Conservation (phyloP, 371 early-diverging fungal species). For the Sanchytrium tribonematis region DNA sequence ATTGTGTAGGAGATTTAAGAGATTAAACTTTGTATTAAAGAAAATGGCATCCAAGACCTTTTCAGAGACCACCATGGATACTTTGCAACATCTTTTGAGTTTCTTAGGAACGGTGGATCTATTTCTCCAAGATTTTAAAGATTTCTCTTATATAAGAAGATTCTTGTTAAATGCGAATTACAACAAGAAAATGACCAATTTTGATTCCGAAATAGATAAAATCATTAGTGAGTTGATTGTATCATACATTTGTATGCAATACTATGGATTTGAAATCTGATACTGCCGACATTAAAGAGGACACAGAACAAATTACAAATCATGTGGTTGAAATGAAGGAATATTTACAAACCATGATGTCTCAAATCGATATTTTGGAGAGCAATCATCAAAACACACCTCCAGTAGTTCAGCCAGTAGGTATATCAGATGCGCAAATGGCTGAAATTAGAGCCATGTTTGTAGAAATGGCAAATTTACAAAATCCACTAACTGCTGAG, state of each 20-base stretch:
- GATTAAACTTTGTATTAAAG: too few relatives aligned
- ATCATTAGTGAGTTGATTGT: neutral
- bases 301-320: too few relatives aligned
- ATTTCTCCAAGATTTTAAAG: too few relatives aligned
- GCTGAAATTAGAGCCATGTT: neutral
- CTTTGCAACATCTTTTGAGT: too few relatives aligned
- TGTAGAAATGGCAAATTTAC: neutral
- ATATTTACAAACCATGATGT: neutral
- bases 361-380: neutral
- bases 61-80: too few relatives aligned
- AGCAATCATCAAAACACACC: neutral
- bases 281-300: too few relatives aligned
- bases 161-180: neutral
- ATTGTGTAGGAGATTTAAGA: too few relatives aligned
- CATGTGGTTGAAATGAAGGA: neutral
- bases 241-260: neutral
- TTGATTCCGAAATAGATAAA: neutral
- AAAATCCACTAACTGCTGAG: neutral
- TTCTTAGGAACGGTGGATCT: too few relatives aligned
- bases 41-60: too few relatives aligned
- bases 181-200: neutral
- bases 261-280: neutral
- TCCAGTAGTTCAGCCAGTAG: neutral
- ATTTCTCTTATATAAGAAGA: neutral
- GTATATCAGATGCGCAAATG: neutral